Evolutionary conservation across 371 early-diverging fungal genomes (phyloP), one percentile per base, ranked within the genome.

Genomic region (Circinella minor): DNA sequence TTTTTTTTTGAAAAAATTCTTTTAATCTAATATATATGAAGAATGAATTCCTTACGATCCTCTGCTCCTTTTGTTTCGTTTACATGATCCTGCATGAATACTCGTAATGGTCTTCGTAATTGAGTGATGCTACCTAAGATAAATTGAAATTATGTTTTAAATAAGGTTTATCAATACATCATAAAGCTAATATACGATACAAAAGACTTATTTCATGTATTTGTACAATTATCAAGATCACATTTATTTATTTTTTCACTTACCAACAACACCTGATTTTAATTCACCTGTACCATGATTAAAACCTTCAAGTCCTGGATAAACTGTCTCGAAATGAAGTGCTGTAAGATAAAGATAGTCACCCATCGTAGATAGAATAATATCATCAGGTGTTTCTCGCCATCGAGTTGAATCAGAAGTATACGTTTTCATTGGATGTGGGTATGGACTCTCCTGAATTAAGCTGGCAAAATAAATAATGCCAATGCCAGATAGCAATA

Each of bases 391-490:
- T 55, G 66, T 66, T 37, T 48, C 67, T 34, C 61, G 69, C 49
- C 67, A 66, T 51, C 38, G 69, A 15, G 70, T 69, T 17, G 55
- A 51, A 18, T 71, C 63, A 3, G 69, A 66, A 17, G 68, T 64
- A 65, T 66, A 74, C 4, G 77, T 60, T 59, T 73, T 74, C 27
- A 70, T 61, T 4, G 84, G 84, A 36, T 78, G 84, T 8, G 80
- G 77, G 59, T 77, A 74, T 7, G 81, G 80, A 13, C 63, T 68
- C 18, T 80, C 77, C 64, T 81, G 81, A 18, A 80, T 61, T 34
- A 80, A 63, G 55, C 77, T 80, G 20, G 74, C 73, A 57, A 81
- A 65, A 55, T 84, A 84, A 15, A 84, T 77, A 37, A 77, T 69
- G 34, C 69, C 69, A 8, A 80, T n/a, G 37, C 84, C 84, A 49